Conservation (phyloP, 768 basidiomycete species). For the Myochromella boudieri region DNA sequence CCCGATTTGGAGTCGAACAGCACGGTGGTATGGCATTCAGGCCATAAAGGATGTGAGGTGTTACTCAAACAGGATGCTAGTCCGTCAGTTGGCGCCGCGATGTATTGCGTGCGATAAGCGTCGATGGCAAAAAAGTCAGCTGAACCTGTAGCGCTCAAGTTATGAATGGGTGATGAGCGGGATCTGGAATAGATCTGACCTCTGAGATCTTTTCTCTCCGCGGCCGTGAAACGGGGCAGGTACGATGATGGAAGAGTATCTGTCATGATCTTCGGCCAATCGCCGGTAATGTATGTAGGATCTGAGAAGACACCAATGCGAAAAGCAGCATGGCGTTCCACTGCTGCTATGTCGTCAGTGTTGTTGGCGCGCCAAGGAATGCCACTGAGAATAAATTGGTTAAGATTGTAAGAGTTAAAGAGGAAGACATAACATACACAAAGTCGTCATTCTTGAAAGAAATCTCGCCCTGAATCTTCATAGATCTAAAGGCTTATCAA, state of each 20-base stretch:
- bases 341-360: constrained; percentile 42
- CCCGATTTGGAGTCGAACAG: constrained; percentile 43
- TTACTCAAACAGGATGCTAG: constrained; percentile 43
- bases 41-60: constrained; percentile 49
- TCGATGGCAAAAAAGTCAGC: constrained; percentile 58
- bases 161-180: background rate
- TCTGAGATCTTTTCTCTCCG: constrained; percentile 43
- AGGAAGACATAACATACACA: constrained; percentile 28
- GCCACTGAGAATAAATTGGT: constrained; percentile 28
- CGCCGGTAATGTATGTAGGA: constrained; percentile 49
- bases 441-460: constrained; percentile 55
- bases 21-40: constrained; percentile 41
- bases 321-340: constrained; percentile 51
- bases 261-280: constrained; percentile 52
- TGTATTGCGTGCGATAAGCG: constrained; percentile 39
- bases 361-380: constrained; percentile 46
- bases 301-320: constrained; percentile 50
- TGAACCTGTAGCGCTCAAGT: constrained; percentile 28
- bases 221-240: constrained; percentile 47
- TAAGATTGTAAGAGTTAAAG: background rate
- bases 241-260: constrained; percentile 45
- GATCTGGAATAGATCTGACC: constrained; percentile 21
- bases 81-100: constrained; percentile 43
- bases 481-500: constrained; percentile 38
- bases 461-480: constrained; percentile 53